Base-by-base conservation (phyloP, 805 yeast species). In the Candida khao-thaluensis region DNA sequence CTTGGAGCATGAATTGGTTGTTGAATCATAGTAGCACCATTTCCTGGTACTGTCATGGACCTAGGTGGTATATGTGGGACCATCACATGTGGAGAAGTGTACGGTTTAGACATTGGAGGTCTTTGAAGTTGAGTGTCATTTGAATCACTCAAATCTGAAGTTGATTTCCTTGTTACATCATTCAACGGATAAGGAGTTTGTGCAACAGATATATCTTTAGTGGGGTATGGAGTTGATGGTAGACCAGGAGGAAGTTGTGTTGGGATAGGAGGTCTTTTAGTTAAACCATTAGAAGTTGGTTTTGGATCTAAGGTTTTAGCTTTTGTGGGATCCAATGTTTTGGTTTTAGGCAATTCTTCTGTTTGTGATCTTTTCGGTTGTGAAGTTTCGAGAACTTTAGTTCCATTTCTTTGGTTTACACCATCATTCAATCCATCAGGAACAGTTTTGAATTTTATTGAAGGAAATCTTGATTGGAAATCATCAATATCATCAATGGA, bases 161-260 rank as follows among this genome's bases (percentile, higher is more conserved):
- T 15, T 4, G 35, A 31, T 6, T 12, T 21, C 20, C 20, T 15
- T 5, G 22, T 9, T 4, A 11, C 16, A 15, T 31, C 26, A 21
- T 12, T 22, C 9, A 45, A 10, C 7, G 50, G 48, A 38, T 48
- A 50, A 8, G 50, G 50, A 11, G 44, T 27, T 17, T 38, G 33
- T 15, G 35, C 20, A 8, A 35, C 25, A 9, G 47, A 29, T 3
- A 26, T 23, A 9, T 29, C 43, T 36, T 40, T 29, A 7, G 27
- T 11, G 7, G 49, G 49, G 27, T 45, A 42, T n/a, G 47, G 47
- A 8, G 27, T 16, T 12, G 18, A 14, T 15, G 50, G 48, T 12
- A 47, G 26, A 6, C 48, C 48, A 4, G 51, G 51, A 16, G 51
- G 51, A 11, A 40, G 17, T n/a, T 38, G 11, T 14, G 48, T 37